Evolutionary conservation across 2,329 filamentous ascomycete species (phyloP), one percentile per base, ranked within the genome.

Genomic region (Sclerotinia subarctica): DNA sequence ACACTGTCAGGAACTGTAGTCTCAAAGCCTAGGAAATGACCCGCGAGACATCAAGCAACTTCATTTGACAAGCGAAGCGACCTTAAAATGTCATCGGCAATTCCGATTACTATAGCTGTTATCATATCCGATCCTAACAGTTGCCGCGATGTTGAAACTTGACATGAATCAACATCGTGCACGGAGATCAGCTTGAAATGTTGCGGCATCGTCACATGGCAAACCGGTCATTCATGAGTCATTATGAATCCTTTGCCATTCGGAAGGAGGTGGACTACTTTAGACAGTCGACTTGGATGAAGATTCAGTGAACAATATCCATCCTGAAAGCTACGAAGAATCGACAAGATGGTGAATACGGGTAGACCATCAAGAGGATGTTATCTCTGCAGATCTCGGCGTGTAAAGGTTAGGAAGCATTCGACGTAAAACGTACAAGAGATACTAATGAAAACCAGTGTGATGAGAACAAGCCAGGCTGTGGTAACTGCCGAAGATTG

Each of bases 401-500:
- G 70, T n/a, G 66, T 71, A n/a, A 70, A 71, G 69, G 69, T 67
- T 24, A 63, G 65, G 3, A 15, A 21, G 15, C 11, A 49, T 32
- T 35, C 19, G 11, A 52, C n/a, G 35, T 49, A 2, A 17, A 38
- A 35, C 2, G 19, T 32, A 29, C 21, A 19, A 54, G 35, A 15
- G 7, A 17, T 47, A 44, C 47, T 67, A 46, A 67, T 24, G 38
- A 21, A n/a, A 32, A 32, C 17, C 10, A 67, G 65, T 63, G 65
- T 54, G 56, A 67, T 53, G 64, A 68, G 58, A 60, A 74, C 71
- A 72, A 69, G 66, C 73, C 69, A 64, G 72, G 75, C 71, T 73
- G 73, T 72, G 65, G 65, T 42, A 67, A 67, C 21, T 67, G 65
- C 26, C 26, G 54, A 26, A 67, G 57, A 19, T n/a, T 67, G 26